These are phyloP conservation scores for Selaginella tamariscina DNA, from an alignment of 75 land plant species.

Conservation along the genomic window DNA sequence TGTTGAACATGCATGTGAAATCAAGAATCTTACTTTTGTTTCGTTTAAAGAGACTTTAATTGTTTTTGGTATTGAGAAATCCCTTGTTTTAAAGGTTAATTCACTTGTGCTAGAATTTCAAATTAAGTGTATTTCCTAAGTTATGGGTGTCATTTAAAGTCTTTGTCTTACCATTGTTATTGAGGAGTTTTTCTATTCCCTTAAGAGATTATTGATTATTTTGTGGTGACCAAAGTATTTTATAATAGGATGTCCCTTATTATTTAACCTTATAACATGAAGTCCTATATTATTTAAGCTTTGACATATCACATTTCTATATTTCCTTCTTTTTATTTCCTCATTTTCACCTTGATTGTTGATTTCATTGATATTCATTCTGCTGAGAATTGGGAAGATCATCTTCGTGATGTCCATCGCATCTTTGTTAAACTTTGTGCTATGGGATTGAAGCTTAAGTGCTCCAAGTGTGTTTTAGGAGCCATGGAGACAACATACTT, in stretches of 20 bases:
- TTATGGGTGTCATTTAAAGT: neutral
- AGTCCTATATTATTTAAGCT: neutral
- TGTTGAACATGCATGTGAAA: neutral
- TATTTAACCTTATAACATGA: neutral
- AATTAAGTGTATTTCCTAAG: neutral
- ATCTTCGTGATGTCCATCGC: no score
- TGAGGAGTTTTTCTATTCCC: neutral
- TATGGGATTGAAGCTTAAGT: no score
- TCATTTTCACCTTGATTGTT: neutral
- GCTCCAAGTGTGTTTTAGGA: no score
- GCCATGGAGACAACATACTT: no score
- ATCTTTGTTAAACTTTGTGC: no score
- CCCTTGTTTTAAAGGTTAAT: neutral
- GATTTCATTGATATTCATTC: no score
- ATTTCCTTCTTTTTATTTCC: conserved; percentile 1
- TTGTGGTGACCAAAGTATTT: neutral
- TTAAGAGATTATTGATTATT: neutral
- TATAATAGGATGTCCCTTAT: neutral
- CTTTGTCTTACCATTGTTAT: neutral
- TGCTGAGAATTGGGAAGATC: no score
- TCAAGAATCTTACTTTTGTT: neutral
- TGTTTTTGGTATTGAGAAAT: neutral
- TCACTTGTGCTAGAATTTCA: neutral
- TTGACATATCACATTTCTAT: no score
- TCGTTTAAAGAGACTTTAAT: neutral